phyloP scores from a whole-genome alignment of 2,329 filamentous ascomycete genomes.

The Penicillium italicum region DNA sequence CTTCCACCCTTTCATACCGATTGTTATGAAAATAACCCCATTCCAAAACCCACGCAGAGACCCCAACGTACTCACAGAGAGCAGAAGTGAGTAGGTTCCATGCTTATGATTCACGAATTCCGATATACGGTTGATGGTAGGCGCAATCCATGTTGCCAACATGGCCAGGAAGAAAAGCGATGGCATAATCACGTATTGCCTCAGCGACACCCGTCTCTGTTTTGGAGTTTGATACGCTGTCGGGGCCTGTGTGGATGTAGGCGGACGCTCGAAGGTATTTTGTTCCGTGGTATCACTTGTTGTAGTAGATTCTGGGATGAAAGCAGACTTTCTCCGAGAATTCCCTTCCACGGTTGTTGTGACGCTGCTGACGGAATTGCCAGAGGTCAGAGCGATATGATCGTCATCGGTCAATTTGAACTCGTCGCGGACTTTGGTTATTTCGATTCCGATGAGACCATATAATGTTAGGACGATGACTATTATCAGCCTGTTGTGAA shows the following conservation, averaged over 20 bases:
- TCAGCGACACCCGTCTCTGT: conserved; percentile 34
- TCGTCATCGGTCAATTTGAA: conserved; percentile 31
- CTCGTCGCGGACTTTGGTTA: conserved; percentile 32
- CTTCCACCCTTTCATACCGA: conserved; percentile 37
- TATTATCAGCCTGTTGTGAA: conserved; percentile 28
- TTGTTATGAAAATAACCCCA: conserved; percentile 37
- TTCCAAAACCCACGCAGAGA: conserved; percentile 41
- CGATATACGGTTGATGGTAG: conserved; percentile 37
- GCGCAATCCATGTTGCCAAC: conserved; percentile 36
- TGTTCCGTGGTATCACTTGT: conserved; percentile 8
- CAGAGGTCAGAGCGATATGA: conserved; percentile 26
- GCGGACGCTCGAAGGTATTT: not conserved
- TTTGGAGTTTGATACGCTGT: conserved; percentile 9
- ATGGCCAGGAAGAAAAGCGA: conserved; percentile 38
- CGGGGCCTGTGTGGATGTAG: not conserved
- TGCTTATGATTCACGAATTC: conserved; percentile 29
- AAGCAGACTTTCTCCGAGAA: not conserved
- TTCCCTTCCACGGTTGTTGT: conserved; percentile 12
- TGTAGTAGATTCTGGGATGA: conserved; percentile 5
- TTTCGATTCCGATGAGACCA: conserved; percentile 31
- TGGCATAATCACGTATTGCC: conserved; percentile 42
- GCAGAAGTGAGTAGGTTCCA: conserved; percentile 29
- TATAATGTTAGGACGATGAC: conserved; percentile 22
- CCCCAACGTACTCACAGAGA: conserved; percentile 35
- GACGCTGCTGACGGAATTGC: conserved; percentile 6